A percentile compares a stretch with the other conserved stretches of the same genome.
Evolutionary conservation across 2,329 filamentous ascomycete species (phyloP).

Genomic region (Talaromyces sp.): DNA sequence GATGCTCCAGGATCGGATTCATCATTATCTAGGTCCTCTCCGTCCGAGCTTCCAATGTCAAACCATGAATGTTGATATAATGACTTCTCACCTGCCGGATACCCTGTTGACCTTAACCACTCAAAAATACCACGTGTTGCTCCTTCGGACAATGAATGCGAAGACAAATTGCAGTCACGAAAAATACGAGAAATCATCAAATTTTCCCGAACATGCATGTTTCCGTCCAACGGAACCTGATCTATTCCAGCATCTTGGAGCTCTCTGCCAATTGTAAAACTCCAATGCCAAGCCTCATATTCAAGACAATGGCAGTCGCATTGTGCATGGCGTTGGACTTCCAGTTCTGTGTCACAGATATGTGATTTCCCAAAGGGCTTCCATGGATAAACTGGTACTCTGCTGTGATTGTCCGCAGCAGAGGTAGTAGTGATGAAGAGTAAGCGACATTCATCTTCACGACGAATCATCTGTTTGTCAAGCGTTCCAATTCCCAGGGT

Average conservation of each 20-base stretch:
- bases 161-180: background rate
- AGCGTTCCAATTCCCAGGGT: conserved; percentile 12
- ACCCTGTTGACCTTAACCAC: conserved; percentile 3
- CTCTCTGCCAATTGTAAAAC: conserved; percentile 3
- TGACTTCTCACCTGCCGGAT: background rate
- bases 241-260: background rate
- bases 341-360: conserved; percentile 16
- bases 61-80: conserved; percentile 7
- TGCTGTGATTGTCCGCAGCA: background rate
- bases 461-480: conserved; percentile 14
- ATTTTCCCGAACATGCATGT: background rate
- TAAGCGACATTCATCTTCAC: conserved; percentile 17
- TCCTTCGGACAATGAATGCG: conserved; percentile 1
- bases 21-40: background rate
- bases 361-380: conserved; percentile 19
- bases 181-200: background rate
- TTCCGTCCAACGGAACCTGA: background rate
- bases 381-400: conserved; percentile 13
- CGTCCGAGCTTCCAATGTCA: conserved; percentile 4
- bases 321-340: conserved; percentile 16
- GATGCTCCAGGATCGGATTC: background rate
- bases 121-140: conserved; percentile 1
- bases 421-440: conserved; percentile 10
- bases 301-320: conserved; percentile 18
- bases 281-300: conserved; percentile 19